Evolutionary conservation across 257 asterid genomes (phyloP).

Genomic region (Scutellaria galericulata): DNA sequence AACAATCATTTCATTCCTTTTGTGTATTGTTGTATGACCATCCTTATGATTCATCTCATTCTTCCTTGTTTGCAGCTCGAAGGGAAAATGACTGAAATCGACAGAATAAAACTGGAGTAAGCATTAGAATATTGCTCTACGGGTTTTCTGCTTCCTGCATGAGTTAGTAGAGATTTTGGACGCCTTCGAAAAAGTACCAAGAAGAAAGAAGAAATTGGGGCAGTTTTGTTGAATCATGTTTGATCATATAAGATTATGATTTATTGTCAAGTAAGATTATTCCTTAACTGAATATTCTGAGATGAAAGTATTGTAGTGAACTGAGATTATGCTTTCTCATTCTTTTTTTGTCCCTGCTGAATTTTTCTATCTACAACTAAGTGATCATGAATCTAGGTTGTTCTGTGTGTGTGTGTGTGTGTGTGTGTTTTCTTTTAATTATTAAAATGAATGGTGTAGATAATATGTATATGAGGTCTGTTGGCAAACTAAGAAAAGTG

Average conservation of each 20-base stretch:
- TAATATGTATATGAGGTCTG: too few relatives aligned
- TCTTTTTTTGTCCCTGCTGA: slow-evolving; percentile 5
- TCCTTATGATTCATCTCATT: neutral
- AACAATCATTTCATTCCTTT: neutral
- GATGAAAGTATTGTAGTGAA: slow-evolving; percentile 7
- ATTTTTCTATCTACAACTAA: too few relatives aligned
- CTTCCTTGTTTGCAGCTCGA: slow-evolving; percentile 56
- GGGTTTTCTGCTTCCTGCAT: neutral
- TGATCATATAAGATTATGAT: neutral
- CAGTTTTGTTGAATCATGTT: slow-evolving; percentile 23
- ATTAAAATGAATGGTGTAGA: too few relatives aligned
- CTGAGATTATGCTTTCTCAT: neutral
- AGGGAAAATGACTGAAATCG: slow-evolving; percentile 54
- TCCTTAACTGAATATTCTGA: neutral
- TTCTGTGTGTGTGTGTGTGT: too few relatives aligned
- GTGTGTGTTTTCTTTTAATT: too few relatives aligned
- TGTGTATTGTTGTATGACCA: neutral
- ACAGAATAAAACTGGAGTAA: slow-evolving; percentile 38
- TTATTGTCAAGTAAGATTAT: slow-evolving; percentile 10
- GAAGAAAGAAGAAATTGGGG: neutral
- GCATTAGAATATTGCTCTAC: slow-evolving; percentile 3
- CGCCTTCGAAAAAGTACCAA: neutral
- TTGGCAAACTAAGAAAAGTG: too few relatives aligned
- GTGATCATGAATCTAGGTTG: neutral
- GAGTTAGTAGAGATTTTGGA: neutral